Conservation (phyloP, 805 yeast genomes). For the Starmera dryadoides region DNA sequence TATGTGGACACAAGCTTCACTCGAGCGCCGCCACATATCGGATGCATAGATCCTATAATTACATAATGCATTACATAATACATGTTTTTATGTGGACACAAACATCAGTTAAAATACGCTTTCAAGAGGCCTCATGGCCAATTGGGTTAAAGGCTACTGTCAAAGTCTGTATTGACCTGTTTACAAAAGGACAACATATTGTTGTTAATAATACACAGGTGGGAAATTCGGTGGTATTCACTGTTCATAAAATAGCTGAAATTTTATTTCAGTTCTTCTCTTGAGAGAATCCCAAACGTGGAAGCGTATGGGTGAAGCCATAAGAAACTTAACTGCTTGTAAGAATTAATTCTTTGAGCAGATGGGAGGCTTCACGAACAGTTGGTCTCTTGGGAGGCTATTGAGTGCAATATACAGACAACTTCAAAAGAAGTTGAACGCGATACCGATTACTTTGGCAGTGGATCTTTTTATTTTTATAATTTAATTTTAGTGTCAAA, state of each 20-base stretch:
- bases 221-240: slow-evolving; percentile 62
- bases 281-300: slow-evolving; percentile 52
- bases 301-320: slow-evolving; percentile 51
- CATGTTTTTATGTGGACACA: no score
- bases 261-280: no score
- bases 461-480: slow-evolving; percentile 16
- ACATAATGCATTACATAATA: no score
- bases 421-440: slow-evolving; percentile 29
- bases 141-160: background rate
- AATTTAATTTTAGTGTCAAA: background rate
- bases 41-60: no score
- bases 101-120: background rate
- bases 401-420: slow-evolving; percentile 59
- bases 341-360: slow-evolving; percentile 1
- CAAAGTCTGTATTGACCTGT: slow-evolving; percentile 24
- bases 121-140: background rate
- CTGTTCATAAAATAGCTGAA: slow-evolving; percentile 33
- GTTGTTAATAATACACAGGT: slow-evolving; percentile 23
- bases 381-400: slow-evolving; percentile 42
- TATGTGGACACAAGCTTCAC: no score
- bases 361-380: slow-evolving; percentile 54
- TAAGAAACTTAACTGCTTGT: slow-evolving; percentile 29
- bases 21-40: no score
- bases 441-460: slow-evolving; percentile 58
- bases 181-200: slow-evolving; percentile 13